Evolutionary conservation across 1,139 yeast genomes (phyloP).

Genomic region (Yamadazyma sp.): DNA sequence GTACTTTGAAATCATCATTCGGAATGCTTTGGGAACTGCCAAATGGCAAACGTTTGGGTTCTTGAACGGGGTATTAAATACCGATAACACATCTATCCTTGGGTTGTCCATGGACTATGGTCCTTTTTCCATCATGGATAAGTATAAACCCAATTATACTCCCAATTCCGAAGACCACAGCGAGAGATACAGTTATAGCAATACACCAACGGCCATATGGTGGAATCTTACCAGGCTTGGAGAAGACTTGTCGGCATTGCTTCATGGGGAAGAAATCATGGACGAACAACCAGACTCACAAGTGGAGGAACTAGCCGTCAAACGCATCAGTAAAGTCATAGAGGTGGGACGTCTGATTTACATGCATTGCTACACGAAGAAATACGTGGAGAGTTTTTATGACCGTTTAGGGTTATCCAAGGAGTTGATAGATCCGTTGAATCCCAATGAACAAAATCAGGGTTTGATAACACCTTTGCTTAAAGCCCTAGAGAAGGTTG

Average conservation of each 20-base stretch:
- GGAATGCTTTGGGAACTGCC: conserved; percentile 80
- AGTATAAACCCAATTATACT: conserved; percentile 76
- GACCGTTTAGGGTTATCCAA: conserved; percentile 64
- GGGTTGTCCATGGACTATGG: conserved; percentile 94
- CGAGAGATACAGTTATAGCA: conserved; percentile 71
- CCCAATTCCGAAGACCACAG: conserved; percentile 87
- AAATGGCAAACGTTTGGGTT: conserved; percentile 92
- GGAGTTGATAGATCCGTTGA: conserved; percentile 33
- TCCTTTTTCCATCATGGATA: conserved; percentile 88
- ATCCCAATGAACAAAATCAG: conserved; percentile 39
- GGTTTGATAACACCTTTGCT: conserved; percentile 61
- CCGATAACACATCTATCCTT: conserved; percentile 85
- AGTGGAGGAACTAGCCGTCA: conserved; percentile 47
- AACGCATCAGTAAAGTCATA: conserved; percentile 66
- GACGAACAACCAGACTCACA: conserved; percentile 42
- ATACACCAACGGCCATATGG: conserved; percentile 87
- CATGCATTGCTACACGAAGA: conserved; percentile 58
- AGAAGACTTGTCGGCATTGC: conserved; percentile 76
- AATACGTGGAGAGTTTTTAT: conserved; percentile 61
- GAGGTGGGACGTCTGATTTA: conserved; percentile 65
- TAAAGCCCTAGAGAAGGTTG: conserved; percentile 58
- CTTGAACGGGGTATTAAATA: conserved; percentile 89
- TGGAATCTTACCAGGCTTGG: conserved; percentile 90
- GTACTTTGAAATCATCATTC: conserved; percentile 64
- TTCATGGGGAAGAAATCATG: conserved; percentile 63